Conservation (phyloP, 2,329 filamentous ascomycete species). For the Diaporthe sp. region DNA sequence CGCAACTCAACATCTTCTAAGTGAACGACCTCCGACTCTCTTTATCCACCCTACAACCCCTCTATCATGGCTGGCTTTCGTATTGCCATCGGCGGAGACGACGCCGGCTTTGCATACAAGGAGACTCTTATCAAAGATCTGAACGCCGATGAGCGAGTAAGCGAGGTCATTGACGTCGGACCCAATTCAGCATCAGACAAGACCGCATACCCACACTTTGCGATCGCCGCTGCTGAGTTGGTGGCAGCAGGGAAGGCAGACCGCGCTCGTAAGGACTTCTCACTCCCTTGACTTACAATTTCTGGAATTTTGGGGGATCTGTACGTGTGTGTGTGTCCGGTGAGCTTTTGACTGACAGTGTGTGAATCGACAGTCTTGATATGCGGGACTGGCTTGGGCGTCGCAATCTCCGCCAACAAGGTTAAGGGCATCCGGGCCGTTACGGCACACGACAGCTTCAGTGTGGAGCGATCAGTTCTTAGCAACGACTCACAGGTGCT, state of each 20-base stretch:
- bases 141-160: constrained; percentile 74
- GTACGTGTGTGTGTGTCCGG: too few species aligned
- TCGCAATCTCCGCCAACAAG: constrained; percentile 90
- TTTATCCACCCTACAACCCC: not conserved
- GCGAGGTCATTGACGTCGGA: constrained; percentile 80
- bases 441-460: constrained; percentile 89
- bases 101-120: constrained; percentile 85
- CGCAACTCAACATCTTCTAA: not conserved
- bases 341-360: not conserved
- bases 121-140: constrained; percentile 81
- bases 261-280: constrained; percentile 62
- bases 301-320: too few species aligned
- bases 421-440: constrained; percentile 86
- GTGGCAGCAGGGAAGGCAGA: constrained; percentile 76
- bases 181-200: constrained; percentile 76
- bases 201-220: constrained; percentile 85
- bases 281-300: not conserved
- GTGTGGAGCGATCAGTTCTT: constrained; percentile 82
- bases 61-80: constrained; percentile 31
- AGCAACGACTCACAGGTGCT: constrained; percentile 90
- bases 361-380: constrained; percentile 68
- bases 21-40: not conserved
- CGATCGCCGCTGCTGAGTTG: constrained; percentile 77
- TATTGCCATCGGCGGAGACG: constrained; percentile 52
- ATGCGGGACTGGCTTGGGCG: constrained; percentile 88